These are phyloP conservation scores for Aspergillus ochraceus DNA, from an alignment of 2,329 filamentous ascomycete genomes.

Conservation along the genomic window DNA sequence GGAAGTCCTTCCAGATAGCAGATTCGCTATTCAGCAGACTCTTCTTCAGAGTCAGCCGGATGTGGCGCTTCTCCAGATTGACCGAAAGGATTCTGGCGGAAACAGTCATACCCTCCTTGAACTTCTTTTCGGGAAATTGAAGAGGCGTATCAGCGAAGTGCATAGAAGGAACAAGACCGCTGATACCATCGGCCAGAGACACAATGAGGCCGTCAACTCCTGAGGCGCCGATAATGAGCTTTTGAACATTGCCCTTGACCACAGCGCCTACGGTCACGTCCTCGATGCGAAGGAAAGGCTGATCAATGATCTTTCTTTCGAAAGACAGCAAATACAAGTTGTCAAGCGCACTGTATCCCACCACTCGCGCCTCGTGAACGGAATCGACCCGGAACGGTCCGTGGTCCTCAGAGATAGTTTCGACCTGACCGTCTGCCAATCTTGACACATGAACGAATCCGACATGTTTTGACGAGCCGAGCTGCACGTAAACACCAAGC, in stretches of 20 bases:
- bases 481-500: slow-evolving; percentile 77
- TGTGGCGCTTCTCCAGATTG: slow-evolving; percentile 70
- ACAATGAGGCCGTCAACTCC: slow-evolving; percentile 81
- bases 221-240: slow-evolving; percentile 73
- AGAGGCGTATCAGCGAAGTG: slow-evolving; percentile 87
- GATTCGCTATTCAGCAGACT: slow-evolving; percentile 86
- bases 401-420: slow-evolving; percentile 72
- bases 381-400: slow-evolving; percentile 79
- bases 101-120: slow-evolving; percentile 79
- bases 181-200: slow-evolving; percentile 81
- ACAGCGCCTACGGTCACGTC: slow-evolving; percentile 81
- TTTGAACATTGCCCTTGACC: slow-evolving; percentile 81
- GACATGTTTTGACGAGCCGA: slow-evolving; percentile 64
- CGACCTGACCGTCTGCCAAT: slow-evolving; percentile 85
- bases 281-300: slow-evolving; percentile 86
- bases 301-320: slow-evolving; percentile 77
- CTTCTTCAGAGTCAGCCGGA: slow-evolving; percentile 92
- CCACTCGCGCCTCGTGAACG: slow-evolving; percentile 74
- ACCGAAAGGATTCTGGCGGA: slow-evolving; percentile 83
- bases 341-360: slow-evolving; percentile 86
- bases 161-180: slow-evolving; percentile 81
- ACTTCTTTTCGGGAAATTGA: slow-evolving; percentile 94
- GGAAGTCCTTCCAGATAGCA: slow-evolving; percentile 73
- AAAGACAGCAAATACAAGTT: slow-evolving; percentile 83
- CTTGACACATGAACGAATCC: slow-evolving; percentile 95